Percentiles rank a stretch among this genome's conserved stretches.
Evolutionary conservation across 2,329 filamentous ascomycete species (phyloP).

Genomic region (Paecilomyces formosus): DNA sequence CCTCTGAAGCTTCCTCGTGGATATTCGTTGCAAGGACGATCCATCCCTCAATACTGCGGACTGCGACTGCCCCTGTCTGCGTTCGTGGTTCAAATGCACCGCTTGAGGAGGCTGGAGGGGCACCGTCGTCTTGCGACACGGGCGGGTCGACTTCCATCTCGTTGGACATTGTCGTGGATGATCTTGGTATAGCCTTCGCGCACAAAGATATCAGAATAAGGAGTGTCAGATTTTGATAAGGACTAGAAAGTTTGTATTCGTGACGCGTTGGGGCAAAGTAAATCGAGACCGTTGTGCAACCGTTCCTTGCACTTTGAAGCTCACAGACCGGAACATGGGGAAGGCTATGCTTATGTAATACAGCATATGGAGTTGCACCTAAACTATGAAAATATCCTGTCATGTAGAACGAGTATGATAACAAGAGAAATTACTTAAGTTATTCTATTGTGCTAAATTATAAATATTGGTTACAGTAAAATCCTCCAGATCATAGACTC

Average conservation of each 20-base stretch:
- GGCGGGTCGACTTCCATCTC: slow-evolving; percentile 41
- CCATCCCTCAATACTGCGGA: slow-evolving; percentile 63
- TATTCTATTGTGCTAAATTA: too few species aligned
- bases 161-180: slow-evolving; percentile 24
- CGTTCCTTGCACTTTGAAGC: neutral
- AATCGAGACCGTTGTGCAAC: neutral
- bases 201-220: neutral
- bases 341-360: neutral
- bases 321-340: neutral
- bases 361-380: neutral
- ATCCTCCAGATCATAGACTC: too few species aligned
- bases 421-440: too few species aligned
- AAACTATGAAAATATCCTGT: neutral
- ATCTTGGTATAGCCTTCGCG: neutral
- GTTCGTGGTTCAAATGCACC: slow-evolving; percentile 35
- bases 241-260: neutral
- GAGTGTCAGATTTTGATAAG: neutral
- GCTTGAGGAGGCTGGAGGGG: slow-evolving; percentile 20
- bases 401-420: neutral
- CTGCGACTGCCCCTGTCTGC: slow-evolving; percentile 44
- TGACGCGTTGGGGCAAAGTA: neutral
- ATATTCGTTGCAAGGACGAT: slow-evolving; percentile 64
- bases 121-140: slow-evolving; percentile 23
- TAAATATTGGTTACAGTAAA: too few species aligned
- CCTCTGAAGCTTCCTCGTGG: slow-evolving; percentile 61